Evolutionary conservation across 2,329 filamentous ascomycete genomes (phyloP), one percentile per base, ranked within the genome.

Genomic region (Verticillium albo-atrum): DNA sequence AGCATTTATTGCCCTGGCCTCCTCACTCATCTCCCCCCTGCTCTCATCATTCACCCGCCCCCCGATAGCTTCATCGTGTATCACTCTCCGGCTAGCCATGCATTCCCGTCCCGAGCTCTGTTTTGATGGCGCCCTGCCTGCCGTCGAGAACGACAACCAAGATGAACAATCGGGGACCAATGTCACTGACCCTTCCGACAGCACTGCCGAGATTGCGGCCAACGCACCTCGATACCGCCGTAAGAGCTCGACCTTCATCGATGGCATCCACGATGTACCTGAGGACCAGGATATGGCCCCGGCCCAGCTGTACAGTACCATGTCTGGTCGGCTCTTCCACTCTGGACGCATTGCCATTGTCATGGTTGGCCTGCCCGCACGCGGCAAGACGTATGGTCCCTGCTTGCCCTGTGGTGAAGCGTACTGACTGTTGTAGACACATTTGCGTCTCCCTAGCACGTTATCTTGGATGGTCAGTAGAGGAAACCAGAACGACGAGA

Each of bases 311-410:
- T 99, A 99, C 79, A 97, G 92, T 74, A 99, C 95, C 57, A 96
- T 98, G 83, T 98, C 94, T 54, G 95, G 95, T 55, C 87, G 95
- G 50, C 86, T 99, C 30, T 99, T 99, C 73, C 95, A 99, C 75
- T 97, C 95, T 25, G 95, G 95, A 54, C 88, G 94, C 60, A 99
- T 99, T 72, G 94, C 94, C 54, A 98, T 99, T 68, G 94, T 95
- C 65, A 97, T 97, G 72, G 95, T 98, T 66, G 95, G 95, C 26
- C 85, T 97, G 30, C 95, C 95, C 50, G 95, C 95, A 42, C 88
- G 95, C 69, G 95, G 95, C 62, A 99, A 99, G 78, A 99, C 95
- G 83, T 92, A 76, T 50, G 17, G 54, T 50, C n/a, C 51, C 23
- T 28, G 9, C 4, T 26, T 25, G 61, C 47, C 25, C 35, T 12